Evolutionary conservation across 176 grass and related monocot genomes (phyloP), one percentile per base, ranked within the genome.

Genomic region (Tuctoria greenei): DNA sequence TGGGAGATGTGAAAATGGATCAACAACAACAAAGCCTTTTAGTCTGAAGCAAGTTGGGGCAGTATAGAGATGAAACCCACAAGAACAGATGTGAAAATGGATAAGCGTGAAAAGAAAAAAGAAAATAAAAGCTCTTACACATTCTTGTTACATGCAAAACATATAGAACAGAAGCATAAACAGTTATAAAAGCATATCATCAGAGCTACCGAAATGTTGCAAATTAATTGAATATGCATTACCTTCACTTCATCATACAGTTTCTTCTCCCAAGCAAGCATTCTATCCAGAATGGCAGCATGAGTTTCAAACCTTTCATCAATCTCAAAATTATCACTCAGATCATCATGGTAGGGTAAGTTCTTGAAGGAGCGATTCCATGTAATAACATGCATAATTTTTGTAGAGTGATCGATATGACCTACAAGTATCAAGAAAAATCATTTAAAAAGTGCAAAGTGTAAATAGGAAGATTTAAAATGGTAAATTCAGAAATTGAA

Each of bases 251-350:
- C 91, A 76, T 98, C 91, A 54, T 94, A 92, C 38, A 98, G 67
- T 34, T 98, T 98, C 81, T 98, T 98, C 58, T 98, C 95, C 95
- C 95, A 98, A 12, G 95, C 91, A 85, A 98, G 91, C 86, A 98
- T 93, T 77, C 90, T 91, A 82, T 98, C 91, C 31, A 94, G 80
- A 85, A 98, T 80, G 20, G 86, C 83, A 65, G 91, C 95, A 92
- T 98, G 95, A 35, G 95, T 94, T 81, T 92, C 95, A 25, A 39
- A 85, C 43, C 56, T 81, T 65, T 89, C 88, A 64, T 92, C 81
- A 37, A 64, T 82, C 60, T 90, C 91, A 60, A 89, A 81, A 80
- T 87, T 89, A 82, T 78, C 86, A 38, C 80, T 64, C 34, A 64
- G 73, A 63, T 88, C 84, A 58, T 94, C 88, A 45, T 87, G 77